These are phyloP conservation scores for Musa itinerans DNA, from an alignment of 176 grass and related monocot species.

Conservation along the genomic window DNA sequence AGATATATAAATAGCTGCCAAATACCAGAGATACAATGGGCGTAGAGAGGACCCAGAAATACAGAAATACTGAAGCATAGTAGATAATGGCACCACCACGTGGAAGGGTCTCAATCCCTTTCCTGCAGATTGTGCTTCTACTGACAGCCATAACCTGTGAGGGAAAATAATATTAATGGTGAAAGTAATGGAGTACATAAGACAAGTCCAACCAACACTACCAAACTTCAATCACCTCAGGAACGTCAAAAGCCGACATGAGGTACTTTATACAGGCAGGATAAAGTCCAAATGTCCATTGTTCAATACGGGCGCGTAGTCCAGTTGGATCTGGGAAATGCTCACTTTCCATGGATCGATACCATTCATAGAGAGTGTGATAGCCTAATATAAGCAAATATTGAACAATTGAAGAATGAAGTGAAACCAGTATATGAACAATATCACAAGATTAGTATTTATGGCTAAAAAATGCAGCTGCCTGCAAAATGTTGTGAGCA, in stretches of 20 bases:
- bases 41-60: conserved; percentile 97
- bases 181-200: neutral
- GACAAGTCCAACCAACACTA: conserved; percentile 1
- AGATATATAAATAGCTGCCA: conserved; percentile 88
- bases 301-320: conserved; percentile 61
- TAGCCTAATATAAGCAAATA: conserved; percentile 45
- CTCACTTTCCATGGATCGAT: conserved; percentile 75
- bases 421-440: conserved; percentile 11
- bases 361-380: conserved; percentile 97
- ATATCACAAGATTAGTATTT: neutral
- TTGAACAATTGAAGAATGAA: conserved; percentile 5
- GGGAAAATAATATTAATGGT: neutral
- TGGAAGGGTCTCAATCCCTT: conserved; percentile 73
- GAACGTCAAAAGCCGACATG: conserved; percentile 96
- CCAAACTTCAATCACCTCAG: conserved; percentile 48
- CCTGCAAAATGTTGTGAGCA: neutral
- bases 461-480: neutral
- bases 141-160: conserved; percentile 89
- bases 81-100: conserved; percentile 85
- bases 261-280: conserved; percentile 98
- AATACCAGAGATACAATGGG: conserved; percentile 86
- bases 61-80: conserved; percentile 74
- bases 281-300: conserved; percentile 91
- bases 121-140: conserved; percentile 74
- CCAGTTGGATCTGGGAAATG: conserved; percentile 92